These are phyloP conservation scores for Colletotrichum navitas DNA, from an alignment of 2,329 filamentous ascomycete species.

Conservation along the genomic window DNA sequence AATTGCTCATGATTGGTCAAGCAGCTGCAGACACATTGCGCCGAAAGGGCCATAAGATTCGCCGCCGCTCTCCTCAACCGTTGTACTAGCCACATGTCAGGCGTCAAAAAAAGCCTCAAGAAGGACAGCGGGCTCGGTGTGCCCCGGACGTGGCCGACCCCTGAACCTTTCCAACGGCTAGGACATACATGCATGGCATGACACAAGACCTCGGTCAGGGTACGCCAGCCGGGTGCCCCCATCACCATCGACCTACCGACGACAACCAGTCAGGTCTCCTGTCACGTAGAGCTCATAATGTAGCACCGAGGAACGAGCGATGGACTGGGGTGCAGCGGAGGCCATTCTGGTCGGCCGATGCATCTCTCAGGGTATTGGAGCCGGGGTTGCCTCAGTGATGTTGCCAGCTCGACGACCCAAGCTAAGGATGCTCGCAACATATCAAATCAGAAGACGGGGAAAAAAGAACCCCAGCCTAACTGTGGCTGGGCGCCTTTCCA, in stretches of 20 bases:
- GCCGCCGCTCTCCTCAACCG: slow-evolving; percentile 4
- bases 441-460: slow-evolving; percentile 17
- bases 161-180: not conserved
- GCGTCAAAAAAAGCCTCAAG: not conserved
- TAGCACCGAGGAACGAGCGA: slow-evolving; percentile 32
- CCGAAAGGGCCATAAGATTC: not conserved
- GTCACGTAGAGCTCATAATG: slow-evolving; percentile 2
- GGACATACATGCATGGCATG: too few species aligned
- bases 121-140: not conserved
- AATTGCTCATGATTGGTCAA: not conserved
- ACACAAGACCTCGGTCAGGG: slow-evolving; percentile 3
- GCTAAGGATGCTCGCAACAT: slow-evolving; percentile 8
- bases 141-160: not conserved
- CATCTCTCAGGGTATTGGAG: slow-evolving; percentile 4
- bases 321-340: slow-evolving; percentile 16
- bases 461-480: slow-evolving; percentile 1
- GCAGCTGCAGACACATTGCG: slow-evolving; percentile 10
- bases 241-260: slow-evolving; percentile 3
- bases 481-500: slow-evolving; percentile 30
- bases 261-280: not conserved
- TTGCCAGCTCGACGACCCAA: slow-evolving; percentile 15
- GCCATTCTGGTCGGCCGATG: not conserved
- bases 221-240: not conserved
- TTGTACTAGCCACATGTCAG: not conserved
- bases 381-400: not conserved